These are phyloP conservation scores for Centella asiatica DNA, from an alignment of 129 eudicot genomes.

Conservation along the genomic window DNA sequence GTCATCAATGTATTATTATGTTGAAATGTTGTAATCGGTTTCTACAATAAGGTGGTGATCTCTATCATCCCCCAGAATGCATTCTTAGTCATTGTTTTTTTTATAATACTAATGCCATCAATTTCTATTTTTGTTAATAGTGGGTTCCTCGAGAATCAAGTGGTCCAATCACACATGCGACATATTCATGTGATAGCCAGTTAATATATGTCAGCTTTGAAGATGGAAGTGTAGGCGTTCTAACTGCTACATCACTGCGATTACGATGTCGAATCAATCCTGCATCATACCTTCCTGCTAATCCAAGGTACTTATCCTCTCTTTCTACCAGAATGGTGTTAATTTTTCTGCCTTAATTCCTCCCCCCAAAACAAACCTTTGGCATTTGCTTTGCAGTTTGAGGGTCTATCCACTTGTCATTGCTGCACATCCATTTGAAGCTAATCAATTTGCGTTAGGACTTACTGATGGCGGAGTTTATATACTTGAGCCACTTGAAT, in stretches of 20 bases:
- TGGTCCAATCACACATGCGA: slow-evolving; percentile 73
- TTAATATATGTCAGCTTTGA: slow-evolving; percentile 63
- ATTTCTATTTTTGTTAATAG: slow-evolving; percentile 20
- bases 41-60: not conserved
- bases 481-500: slow-evolving; percentile 70
- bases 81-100: not conserved
- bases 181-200: slow-evolving; percentile 83
- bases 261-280: slow-evolving; percentile 63
- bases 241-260: slow-evolving; percentile 59
- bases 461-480: slow-evolving; percentile 75
- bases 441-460: slow-evolving; percentile 79
- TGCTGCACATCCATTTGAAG: slow-evolving; percentile 78
- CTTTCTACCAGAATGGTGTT: not conserved
- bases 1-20: not conserved
- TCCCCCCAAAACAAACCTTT: not conserved
- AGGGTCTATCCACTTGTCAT: slow-evolving; percentile 68
- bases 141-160: slow-evolving; percentile 81
- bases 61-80: not conserved
- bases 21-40: not conserved
- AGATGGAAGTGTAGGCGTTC: slow-evolving; percentile 75
- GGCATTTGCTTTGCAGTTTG: slow-evolving; percentile 30
- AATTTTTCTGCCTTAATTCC: not conserved
- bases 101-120: not conserved
- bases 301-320: slow-evolving; percentile 42
- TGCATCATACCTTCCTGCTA: slow-evolving; percentile 53